phyloP scores from a whole-genome alignment of 163 green algal genomes.

The Scenedesmus sp. region DNA sequence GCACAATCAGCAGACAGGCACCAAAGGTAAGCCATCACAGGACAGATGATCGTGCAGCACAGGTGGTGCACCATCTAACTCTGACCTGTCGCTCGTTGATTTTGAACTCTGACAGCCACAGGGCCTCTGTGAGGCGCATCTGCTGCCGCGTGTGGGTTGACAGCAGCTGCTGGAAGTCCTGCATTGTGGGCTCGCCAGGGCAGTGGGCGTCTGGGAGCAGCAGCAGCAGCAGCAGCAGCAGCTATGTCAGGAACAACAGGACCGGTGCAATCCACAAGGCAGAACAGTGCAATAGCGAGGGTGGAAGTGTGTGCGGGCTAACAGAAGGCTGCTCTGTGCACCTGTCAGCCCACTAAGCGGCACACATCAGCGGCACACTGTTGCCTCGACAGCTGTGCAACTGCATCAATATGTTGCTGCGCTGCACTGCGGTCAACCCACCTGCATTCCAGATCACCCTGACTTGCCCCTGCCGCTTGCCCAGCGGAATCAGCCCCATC shows the following conservation, averaged over 20 bases:
- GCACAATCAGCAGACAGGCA: too few species aligned
- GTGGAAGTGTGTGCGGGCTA: too few species aligned
- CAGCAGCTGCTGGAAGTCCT: slow-evolving; percentile 26
- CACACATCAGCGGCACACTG: too few species aligned
- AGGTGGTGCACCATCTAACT: background rate
- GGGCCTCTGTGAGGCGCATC: background rate
- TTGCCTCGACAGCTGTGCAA: too few species aligned
- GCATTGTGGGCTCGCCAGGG: slow-evolving; percentile 8
- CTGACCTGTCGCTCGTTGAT: slow-evolving; percentile 47
- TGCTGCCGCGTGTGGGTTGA: slow-evolving; percentile 25
- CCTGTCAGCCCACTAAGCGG: background rate
- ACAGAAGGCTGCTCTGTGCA: background rate
- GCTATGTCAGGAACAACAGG: background rate
- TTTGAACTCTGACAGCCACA: slow-evolving; percentile 34
- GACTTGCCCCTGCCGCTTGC: background rate
- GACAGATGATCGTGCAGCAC: background rate
- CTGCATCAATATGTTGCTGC: background rate
- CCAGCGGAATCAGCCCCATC: background rate
- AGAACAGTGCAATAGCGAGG: too few species aligned
- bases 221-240: background rate
- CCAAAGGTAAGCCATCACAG: too few species aligned
- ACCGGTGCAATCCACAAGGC: too few species aligned
- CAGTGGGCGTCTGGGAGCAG: slow-evolving; percentile 1
- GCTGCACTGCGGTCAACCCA: background rate
- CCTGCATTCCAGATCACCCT: slow-evolving; percentile 39